Evolutionary conservation across 306 rosid species (phyloP).

Genomic region (Rosa chinensis): DNA sequence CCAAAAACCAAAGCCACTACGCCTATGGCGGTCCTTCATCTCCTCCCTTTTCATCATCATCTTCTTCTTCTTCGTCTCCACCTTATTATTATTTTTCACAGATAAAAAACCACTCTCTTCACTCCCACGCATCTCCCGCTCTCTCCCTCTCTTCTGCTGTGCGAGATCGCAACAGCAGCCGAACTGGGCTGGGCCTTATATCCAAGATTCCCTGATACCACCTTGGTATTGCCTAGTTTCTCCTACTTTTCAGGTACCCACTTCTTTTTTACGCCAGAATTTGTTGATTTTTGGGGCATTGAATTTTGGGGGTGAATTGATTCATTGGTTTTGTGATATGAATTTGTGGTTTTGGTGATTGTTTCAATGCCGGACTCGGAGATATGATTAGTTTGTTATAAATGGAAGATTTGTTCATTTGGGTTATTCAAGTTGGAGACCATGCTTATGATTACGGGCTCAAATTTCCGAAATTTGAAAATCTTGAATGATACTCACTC

Average conservation of each 20-base stretch:
- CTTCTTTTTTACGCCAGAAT: slow-evolving; percentile 16
- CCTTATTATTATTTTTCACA: not conserved
- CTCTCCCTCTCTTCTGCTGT: slow-evolving; percentile 15
- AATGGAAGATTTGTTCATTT: slow-evolving; percentile 14
- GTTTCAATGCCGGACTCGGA: not conserved
- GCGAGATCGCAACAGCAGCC: slow-evolving; percentile 13
- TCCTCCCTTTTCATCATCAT: slow-evolving; percentile 19
- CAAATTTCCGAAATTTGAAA: slow-evolving; percentile 23
- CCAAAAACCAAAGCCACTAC: slow-evolving; percentile 26
- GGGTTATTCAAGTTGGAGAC: no score
- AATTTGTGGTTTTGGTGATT: slow-evolving; percentile 4
- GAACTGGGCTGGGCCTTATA: not conserved
- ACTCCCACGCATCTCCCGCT: slow-evolving; percentile 5
- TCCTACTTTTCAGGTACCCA: slow-evolving; percentile 36
- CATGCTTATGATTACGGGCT: slow-evolving; percentile 11
- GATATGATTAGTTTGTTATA: slow-evolving; percentile 2
- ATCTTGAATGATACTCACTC: slow-evolving; percentile 46
- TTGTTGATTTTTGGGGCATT: slow-evolving; percentile 8
- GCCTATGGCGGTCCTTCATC: slow-evolving; percentile 55
- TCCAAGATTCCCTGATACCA: slow-evolving; percentile 1
- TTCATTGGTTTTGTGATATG: not conserved
- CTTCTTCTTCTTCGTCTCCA: slow-evolving; percentile 27
- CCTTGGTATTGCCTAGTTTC: slow-evolving; percentile 17
- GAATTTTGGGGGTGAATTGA: not conserved
- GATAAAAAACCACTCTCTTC: not conserved